Evolutionary conservation across 768 basidiomycete species (phyloP), one percentile per base, ranked within the genome.

Genomic region (Pleurotus salmoneostramineus): DNA sequence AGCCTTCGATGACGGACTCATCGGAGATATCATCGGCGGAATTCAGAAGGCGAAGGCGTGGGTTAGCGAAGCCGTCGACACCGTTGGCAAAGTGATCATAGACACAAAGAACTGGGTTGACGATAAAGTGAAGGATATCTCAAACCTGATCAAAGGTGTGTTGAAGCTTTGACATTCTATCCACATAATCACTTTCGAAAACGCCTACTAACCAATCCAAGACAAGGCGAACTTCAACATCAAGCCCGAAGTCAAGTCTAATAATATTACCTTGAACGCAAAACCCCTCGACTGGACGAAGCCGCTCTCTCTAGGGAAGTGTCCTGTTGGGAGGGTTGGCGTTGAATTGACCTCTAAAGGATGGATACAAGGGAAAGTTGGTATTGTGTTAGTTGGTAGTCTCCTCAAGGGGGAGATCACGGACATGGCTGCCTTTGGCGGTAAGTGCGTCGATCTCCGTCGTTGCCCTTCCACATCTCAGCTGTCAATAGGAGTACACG

Each of bases 391-490:
- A 3, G 44, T 59, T 21, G 61, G 61, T 33, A 60, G 46, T 4
- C 50, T 62, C 12, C 42, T 74, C 34, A 76, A 76, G 4, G 71
- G 70, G 6, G 57, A 62, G 1, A 50, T 73, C 32, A 49, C 44
- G 14, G 64, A 70, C 6, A 65, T 72, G 55, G 65, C 62, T 31
- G 55, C 72, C 32, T 64, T 66, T 31, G 64, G 65, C 6, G 37
- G 37, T 40, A 6, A 6, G 37, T 40, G 6, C 37, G 7, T 14
- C 7, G 6, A 6, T 6, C 14, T 40, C 37, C 6, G 14, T 40
- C 37, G 14, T 40, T 14, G 7, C 37, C 7, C 14, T 6, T 40
- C 37, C 37, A 40, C 14, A 6, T 14, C 14, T 6, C 6, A 14
- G 7, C 7, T 14, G 14, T 40, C 6, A 14, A 40, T 14, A 67